Base-by-base conservation (phyloP, 2,329 filamentous ascomycete species). In the Exophiala bonariae region DNA sequence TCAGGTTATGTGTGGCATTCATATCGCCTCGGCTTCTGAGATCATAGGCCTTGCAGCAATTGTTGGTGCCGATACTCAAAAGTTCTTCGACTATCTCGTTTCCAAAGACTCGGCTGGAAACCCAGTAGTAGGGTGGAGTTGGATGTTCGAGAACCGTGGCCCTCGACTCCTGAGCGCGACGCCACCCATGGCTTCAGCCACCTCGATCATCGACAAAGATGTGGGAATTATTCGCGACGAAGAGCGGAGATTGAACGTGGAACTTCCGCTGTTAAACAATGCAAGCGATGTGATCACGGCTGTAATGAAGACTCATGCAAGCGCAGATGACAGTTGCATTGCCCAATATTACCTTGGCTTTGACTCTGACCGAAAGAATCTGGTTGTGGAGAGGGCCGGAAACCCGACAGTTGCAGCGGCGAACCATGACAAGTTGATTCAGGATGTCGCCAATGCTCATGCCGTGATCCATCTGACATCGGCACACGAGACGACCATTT, bases 191-290 rank as follows among this genome's bases (percentile, higher is more conserved):
- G 78, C 78, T 13, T 82, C 79, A 59, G 80, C 80, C 2, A 60
- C 81, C 39, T 76, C 74, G 22, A 83, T 83, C 54, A 82, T 83
- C 51, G 55, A 80, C 28, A 83, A 83, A 66, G 80, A 83, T 62
- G 70, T 70, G 9, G 57, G 56, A 14, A 59, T 59, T 26, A 59
- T 59, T 33, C 48, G 48, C 20, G 56, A 59, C 41, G 56, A 59
- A 28, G 56, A 57, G 44, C 40, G 37, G 4, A 41, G 56, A 20
- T 33, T 59, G 28, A 44, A 49, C 38, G 45, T 51, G 44, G 55
- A 56, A 19, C 35, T 59, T 10, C 56, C 56, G 6, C 41, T 59
- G 14, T 48, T 59, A 23, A 59, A 59, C 46, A 43, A 42, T 5
- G 52, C 56, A 10, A 50, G 53, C 39, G 44, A 48, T 2, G 47